phyloP scores from a whole-genome alignment of 2,329 filamentous ascomycete genomes.

The Aspergillus sp. region DNA sequence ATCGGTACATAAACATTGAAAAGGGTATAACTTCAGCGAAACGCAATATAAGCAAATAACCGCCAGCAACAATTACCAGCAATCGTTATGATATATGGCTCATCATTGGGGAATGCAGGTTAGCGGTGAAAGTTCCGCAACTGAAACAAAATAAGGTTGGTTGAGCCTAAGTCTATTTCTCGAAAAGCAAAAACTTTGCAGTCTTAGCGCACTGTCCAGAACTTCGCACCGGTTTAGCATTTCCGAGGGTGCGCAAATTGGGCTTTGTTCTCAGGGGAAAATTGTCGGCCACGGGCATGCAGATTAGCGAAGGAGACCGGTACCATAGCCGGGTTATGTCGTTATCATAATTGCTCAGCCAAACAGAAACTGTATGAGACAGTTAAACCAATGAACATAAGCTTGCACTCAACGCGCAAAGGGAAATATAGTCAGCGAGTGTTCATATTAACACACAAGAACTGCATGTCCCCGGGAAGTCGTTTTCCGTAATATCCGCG shows the following conservation, averaged over 20 bases:
- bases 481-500: not conserved
- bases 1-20: conserved; percentile 14
- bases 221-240: not conserved
- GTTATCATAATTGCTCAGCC: no score
- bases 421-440: not conserved
- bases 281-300: not conserved
- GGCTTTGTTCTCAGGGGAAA: not conserved
- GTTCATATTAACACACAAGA: not conserved
- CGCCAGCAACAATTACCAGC: not conserved
- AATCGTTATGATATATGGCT: not conserved
- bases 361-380: not conserved
- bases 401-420: not conserved
- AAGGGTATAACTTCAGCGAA: conserved; percentile 13
- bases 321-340: not conserved
- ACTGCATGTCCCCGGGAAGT: not conserved
- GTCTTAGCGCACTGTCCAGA: not conserved
- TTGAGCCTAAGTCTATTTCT: not conserved
- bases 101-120: not conserved
- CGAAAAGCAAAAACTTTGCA: not conserved
- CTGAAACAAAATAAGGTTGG: not conserved
- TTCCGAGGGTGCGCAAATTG: not conserved
- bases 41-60: not conserved
- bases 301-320: not conserved
- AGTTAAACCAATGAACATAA: not conserved
- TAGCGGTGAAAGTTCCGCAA: no score